Base-by-base conservation (phyloP, 805 yeast species). In the Nakazawaea sp. region DNA sequence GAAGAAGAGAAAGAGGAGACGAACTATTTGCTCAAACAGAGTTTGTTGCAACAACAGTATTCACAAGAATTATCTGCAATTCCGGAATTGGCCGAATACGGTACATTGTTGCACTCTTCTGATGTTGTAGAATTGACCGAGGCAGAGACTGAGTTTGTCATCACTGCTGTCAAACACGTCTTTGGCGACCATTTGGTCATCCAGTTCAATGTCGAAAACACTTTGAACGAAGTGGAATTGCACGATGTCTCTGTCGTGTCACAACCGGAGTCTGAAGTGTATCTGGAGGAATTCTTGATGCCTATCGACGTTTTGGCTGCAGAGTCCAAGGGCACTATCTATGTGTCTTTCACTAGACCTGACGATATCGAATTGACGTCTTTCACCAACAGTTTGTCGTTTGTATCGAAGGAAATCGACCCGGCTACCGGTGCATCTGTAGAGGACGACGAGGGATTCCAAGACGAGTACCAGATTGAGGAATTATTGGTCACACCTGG, bases 391-490 rank as follows among this genome's bases (percentile, higher is more conserved):
- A 73, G 77, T 6, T 66, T 90, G 43, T 70, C 79, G 17, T 90
- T 81, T 65, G 75, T 80, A 15, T 71, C 87, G 33, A 82, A 78
- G 59, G 97, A 90, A 56, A 66, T 84, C 46, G 82, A 86, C 48
- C 79, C 86, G 33, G 69, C 73, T 8, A 79, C 88, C 12, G 78
- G 79, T 16, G 75, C 71, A 44, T 72, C 81, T 35, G 81, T 73
- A 32, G 77, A 72, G 33, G 81, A 66, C 37, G 85, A 78, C 32
- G 94, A 82, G 46, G 97, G 96, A 13, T 85, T 81, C 70, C 83
- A 82, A 46, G 97, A 92, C 59, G 96, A 89, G 60, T 92, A 90
- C 61, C 92, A 81, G 56, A 75, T 92, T 46, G 97, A 87, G 59
- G 82, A 81, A 41, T 66, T 88, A 51, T 77, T 74, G 41, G 56